Conservation (phyloP, 768 basidiomycete genomes). For the Russula brevipes region DNA sequence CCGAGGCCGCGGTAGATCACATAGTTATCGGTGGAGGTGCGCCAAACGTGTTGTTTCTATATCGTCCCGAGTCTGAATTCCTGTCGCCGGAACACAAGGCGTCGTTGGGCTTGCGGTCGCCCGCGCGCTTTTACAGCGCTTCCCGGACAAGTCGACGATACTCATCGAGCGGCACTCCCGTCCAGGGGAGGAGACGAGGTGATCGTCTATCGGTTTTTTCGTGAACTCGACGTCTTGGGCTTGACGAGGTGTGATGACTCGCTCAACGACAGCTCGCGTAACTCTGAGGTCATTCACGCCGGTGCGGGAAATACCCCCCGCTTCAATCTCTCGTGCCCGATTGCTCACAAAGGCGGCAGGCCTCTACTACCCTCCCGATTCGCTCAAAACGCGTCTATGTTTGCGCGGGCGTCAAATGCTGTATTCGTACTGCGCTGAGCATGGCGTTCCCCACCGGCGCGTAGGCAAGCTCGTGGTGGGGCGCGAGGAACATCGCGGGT, state of each 20-base stretch:
- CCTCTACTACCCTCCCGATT: conserved; percentile 76
- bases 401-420: conserved; percentile 80
- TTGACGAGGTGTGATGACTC: conserved; percentile 1
- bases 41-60: conserved; percentile 6
- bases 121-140: conserved; percentile 58
- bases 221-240: not conserved
- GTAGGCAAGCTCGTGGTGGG: conserved; percentile 91
- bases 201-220: conserved; percentile 8
- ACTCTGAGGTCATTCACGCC: conserved; percentile 93
- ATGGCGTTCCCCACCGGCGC: conserved; percentile 63
- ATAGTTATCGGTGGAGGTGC: conserved; percentile 84
- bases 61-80: not conserved
- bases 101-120: conserved; percentile 86
- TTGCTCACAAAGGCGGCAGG: conserved; percentile 39
- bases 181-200: conserved; percentile 88
- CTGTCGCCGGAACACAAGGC: conserved; percentile 38
- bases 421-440: conserved; percentile 63
- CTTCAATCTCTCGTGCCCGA: not conserved
- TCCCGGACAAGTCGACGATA: conserved; percentile 65
- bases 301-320: conserved; percentile 38
- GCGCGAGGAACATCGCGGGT: conserved; percentile 54
- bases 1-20: conserved; percentile 73
- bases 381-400: conserved; percentile 82
- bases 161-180: conserved; percentile 72
- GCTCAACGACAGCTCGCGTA: conserved; percentile 60